phyloP scores from a whole-genome alignment of 2,329 filamentous ascomycete genomes.

The Diaporthe amygdali region DNA sequence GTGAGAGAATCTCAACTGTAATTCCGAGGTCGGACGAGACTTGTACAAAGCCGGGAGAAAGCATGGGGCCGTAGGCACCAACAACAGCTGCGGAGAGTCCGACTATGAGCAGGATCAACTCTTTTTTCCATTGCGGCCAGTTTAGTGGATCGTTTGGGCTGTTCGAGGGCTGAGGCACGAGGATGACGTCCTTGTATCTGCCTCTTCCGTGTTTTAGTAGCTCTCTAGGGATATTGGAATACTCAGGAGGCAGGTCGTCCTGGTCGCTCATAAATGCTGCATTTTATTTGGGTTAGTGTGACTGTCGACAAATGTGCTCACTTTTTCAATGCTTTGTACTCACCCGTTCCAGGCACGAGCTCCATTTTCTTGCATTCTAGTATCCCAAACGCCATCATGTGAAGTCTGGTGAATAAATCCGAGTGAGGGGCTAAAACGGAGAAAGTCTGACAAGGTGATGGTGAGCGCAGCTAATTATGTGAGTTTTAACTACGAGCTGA shows the following conservation, averaged over 20 bases:
- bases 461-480: not conserved
- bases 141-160: constrained; percentile 54
- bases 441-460: not conserved
- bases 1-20: constrained; percentile 46
- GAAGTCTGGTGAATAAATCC: not conserved
- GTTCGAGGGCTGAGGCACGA: constrained; percentile 51
- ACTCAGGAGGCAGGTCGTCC: constrained; percentile 50
- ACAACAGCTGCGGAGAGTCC: constrained; percentile 52
- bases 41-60: constrained; percentile 53
- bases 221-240: constrained; percentile 45
- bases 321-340: not conserved
- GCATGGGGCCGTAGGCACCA: constrained; percentile 57
- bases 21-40: constrained; percentile 49
- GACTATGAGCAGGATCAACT: constrained; percentile 49
- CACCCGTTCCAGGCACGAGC: constrained; percentile 54
- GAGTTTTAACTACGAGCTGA: too few relatives aligned
- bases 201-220: constrained; percentile 43
- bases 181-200: constrained; percentile 36
- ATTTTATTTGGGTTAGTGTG: not conserved
- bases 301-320: too few relatives aligned
- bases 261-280: constrained; percentile 52
- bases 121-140: constrained; percentile 51
- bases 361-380: constrained; percentile 50
- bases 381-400: constrained; percentile 52
- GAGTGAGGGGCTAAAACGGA: not conserved